Evolutionary conservation across 305 asterid species (phyloP).

Genomic region (Fraxinus sp.): DNA sequence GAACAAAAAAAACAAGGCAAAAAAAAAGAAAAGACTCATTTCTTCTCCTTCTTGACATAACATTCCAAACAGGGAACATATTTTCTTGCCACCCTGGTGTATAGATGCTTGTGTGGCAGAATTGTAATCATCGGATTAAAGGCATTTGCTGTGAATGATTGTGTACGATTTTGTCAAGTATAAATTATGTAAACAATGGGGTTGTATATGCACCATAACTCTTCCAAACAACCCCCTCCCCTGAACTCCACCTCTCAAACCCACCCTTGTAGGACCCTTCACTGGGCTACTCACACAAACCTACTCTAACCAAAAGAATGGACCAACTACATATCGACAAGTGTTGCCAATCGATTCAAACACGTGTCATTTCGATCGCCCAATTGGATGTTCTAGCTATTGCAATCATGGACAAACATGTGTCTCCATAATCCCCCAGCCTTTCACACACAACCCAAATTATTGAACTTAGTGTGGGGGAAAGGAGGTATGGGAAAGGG

Average conservation of each 20-base stretch:
- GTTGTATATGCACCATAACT: too few species aligned
- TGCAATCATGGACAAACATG: conserved; percentile 43
- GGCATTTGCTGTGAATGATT: too few species aligned
- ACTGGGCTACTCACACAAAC: background rate
- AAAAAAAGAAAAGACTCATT: background rate
- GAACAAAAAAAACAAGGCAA: background rate
- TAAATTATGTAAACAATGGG: too few species aligned
- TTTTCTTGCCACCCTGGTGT: too few species aligned
- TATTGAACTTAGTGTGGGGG: conserved; percentile 33
- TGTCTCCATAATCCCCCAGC: conserved; percentile 36
- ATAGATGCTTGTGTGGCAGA: too few species aligned
- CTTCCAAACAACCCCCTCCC: too few species aligned
- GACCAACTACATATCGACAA: conserved; percentile 15
- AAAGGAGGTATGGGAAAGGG: conserved; percentile 24
- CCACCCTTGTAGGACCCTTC: conserved; percentile 7
- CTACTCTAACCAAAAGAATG: conserved; percentile 24
- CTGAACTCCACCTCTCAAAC: background rate
- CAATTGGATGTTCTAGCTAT: conserved; percentile 24
- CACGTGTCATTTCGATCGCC: conserved; percentile 14
- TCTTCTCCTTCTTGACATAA: background rate
- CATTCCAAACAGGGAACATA: background rate
- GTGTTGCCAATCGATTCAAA: conserved; percentile 16
- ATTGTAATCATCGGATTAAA: too few species aligned
- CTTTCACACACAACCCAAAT: conserved; percentile 39
- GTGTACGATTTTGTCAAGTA: too few species aligned